Base-by-base conservation (phyloP, 495 filamentous ascomycete genomes). In the Alectoria sarmentosa region DNA sequence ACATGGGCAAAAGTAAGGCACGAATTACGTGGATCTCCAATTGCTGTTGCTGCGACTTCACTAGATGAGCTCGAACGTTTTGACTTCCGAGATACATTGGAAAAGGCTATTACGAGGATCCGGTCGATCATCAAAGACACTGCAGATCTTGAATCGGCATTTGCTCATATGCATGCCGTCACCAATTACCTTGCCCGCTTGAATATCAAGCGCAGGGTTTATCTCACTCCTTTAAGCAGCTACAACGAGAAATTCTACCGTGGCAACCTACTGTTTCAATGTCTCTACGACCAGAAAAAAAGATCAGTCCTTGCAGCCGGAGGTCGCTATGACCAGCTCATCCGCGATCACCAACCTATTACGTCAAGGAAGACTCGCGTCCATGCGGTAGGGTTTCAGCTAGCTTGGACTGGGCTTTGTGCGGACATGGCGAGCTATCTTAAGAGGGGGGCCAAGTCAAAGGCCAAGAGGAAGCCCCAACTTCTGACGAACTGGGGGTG, bases 211-310 rank as follows among this genome's bases (percentile, higher is more conserved):
- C 84, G 84, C 44, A 95, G 93, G 70, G 79, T 95, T 32, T 97
- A 91, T 70, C 78, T 98, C 67, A 89, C 83, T 64, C 92, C 92
- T 8, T 81, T 98, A 17, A 89, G 88, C 67, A 95, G 89, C 71
- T 82, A 93, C 69, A 96, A 97, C 72, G 92, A 96, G 69, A 89
- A 89, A 56, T 96, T 98, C 74, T 98, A 94, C 76, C 79, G 83
- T 44, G 90, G 90, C 13, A 91, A 92, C 42, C 79, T 98, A 28
- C 76, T 98, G 34, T 98, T 98, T 72, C 87, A 95, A 67, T 98
- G 92, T 67, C 74, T 97, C 1, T 92, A 91, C 68, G 95, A 98
- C 74, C 87, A 81, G 62, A 96, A 93, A 74, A 85, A 85, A 67
- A 79, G 82, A 37, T 88, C 94, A 67, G 89, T 98, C 14, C 91